Base-by-base conservation (phyloP, 2,329 filamentous ascomycete species). In the Cephalotrichum gorgonifer region DNA sequence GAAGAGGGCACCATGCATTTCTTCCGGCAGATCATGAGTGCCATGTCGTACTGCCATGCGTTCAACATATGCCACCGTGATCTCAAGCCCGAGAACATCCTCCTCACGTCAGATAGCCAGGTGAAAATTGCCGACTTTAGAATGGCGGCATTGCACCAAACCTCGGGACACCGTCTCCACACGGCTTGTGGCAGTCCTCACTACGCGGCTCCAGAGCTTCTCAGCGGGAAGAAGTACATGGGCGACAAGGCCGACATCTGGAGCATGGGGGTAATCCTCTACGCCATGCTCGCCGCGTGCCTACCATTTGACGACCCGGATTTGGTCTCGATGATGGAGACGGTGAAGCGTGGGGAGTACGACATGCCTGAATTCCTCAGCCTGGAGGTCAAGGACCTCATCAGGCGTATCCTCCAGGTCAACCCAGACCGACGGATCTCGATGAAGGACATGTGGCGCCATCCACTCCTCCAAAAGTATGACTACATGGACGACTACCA, bases 121-220 rank as follows among this genome's bases (percentile, higher is more conserved):
- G 82, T 97, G 64, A 98, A 97, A 67, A 83, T 98, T 57, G 91
- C 91, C 47, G 93, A 98, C 64, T 98, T 98, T 64, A 91, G 93
- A 39, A 96, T 98, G 90, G 93, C 93, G 42, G 91, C 91, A 3
- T 73, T 97, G 39, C 80, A 84, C 54, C 91, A 97, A 63, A 86
- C 86, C 3, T 76, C 80, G 23, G 84, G 81, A 8, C 83, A 88
- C 55, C 83, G 83, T 60, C 76, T 98, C 26, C 86, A 80, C 50
- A 97, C 93, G 1, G 88, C 91, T 4, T 98, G 93, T 58, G 93
- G 93, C 20, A 97, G 93, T 54, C 93, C 93, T 22, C 93, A 97
- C 65, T 98, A 98, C 59, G 91, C 91, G 17, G 90, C 93, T 1
- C 93, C 93, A 0, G 93, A 98, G 63, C 80, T 98, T 30, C 84